Evolutionary conservation across 164 flowering plant genomes (phyloP), one percentile per base, ranked within the genome.

Genomic region (Vitis riparia): DNA sequence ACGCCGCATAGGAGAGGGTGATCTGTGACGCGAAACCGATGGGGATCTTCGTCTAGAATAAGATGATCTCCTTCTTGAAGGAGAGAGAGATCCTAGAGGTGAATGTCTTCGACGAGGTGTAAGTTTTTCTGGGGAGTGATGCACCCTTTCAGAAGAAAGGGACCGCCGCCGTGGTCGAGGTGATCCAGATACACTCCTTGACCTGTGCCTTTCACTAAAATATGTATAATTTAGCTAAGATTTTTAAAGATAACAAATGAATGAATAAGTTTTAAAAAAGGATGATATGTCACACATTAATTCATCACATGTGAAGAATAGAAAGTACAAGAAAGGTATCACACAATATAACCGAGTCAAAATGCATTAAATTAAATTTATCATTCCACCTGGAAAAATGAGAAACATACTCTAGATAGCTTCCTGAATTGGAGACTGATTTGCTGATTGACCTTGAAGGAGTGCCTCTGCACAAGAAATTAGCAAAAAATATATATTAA

Each of bases 141-240:
- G 62, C 37, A 56, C 72, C 71, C 77, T 85, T 61, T 72, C 89
- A 37, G 84, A 73, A 52, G 95, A 86, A 67, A 76, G 62, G 48
- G 95, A 85, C 9, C 80, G 88, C 16, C 82, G 55, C 17, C 82
- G 81, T 66, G 62, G 70, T 62, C 59, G 68, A 59, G 94, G 91
- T 55, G 97, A 92, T 72, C 79, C 67, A 47, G 98, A 93, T 16
- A 79, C 47, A 70, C 94, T 93, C 75, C 88, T 87, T 59, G 91
- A 83, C 72, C 75, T 84, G 66, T 62, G 79, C 64, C 82, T 78
- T 51, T 69, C 90, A 73, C 88, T 85, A 55, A 32, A 68, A 69
- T 11, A 56, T 5, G 61, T 14, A 67, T 5, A 65, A 49, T 27
- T 69, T 14, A 48, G 48, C 16, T 56, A 29, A 23, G 55, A 53